Evolutionary conservation across 148 eudicot species (phyloP), one percentile per base, ranked within the genome.

Genomic region (Rhododendron henanense): DNA sequence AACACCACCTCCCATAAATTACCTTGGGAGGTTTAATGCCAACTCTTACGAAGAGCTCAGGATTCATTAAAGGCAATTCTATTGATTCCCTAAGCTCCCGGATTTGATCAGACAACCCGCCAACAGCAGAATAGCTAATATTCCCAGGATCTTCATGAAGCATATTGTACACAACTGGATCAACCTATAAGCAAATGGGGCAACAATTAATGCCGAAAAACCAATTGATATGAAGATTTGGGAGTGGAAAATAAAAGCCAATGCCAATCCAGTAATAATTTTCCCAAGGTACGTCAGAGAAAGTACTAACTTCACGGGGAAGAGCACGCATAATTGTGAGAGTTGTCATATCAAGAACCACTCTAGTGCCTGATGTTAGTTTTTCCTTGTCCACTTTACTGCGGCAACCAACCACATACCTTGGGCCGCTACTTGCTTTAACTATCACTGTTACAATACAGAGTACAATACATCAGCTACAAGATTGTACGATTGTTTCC

Each of bases 101-200:
- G 87, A 97, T 97, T 87, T 97, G 99, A 90, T 97, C 99, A 41
- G 98, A 95, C 85, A 97, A 89, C 83, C 99, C 99, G 78, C 99
- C 99, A 76, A 97, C 98, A n/a, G 99, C 95, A 81, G 99, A 97
- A 88, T 97, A 97, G 90, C 99, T 97, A 61, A 97, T 87, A 84
- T 97, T 97, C n/a, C 98, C 99, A 71, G 98, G 99, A 89, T 97
- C 99, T 90, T 97, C 98, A 89, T 97, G 99, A 89, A 97, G 98
- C 98, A 97, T 97, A 82, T 94, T 97, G 89, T 97, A 95, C 23
- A 97, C 99, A 88, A 95, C 99, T 59, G 99, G 99, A 90, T 97
- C 98, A 81, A 97, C 99, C 99, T 96, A 89, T 19, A 65, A 51
- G 80, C n/a, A 67, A 45, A 41, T 31, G 41, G 25, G 10, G 10